Conservation (phyloP, 1,284 basidiomycete species). For the Trichosporon asahii region DNA sequence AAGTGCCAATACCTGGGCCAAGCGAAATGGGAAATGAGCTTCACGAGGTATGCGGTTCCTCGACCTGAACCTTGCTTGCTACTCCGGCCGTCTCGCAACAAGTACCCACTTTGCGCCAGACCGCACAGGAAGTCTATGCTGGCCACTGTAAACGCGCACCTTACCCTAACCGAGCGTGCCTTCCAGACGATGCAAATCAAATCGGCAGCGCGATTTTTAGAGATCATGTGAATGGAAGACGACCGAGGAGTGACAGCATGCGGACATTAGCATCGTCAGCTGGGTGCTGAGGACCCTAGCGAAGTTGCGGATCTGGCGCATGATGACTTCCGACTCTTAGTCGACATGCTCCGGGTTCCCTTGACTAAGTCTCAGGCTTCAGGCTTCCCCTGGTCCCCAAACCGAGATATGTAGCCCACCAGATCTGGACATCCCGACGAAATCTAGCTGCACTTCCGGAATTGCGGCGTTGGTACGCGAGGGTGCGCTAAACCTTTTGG, state of each 20-base stretch:
- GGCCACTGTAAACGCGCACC: background rate
- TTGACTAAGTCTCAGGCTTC: too few species aligned
- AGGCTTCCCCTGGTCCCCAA: background rate
- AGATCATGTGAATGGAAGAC: background rate
- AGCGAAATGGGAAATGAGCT: background rate
- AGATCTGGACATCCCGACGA: background rate
- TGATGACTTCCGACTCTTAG: background rate
- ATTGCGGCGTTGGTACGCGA: background rate
- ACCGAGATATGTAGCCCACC: background rate
- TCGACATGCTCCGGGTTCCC: background rate
- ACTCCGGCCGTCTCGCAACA: background rate
- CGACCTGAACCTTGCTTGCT: background rate
- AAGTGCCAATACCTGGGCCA: background rate
- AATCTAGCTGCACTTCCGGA: background rate
- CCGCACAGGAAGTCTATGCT: too few species aligned
- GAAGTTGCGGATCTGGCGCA: background rate
- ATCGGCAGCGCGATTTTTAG: background rate
- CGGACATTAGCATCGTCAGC: background rate
- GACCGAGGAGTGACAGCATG: background rate
- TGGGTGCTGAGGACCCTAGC: background rate
- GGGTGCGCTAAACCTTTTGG: background rate
- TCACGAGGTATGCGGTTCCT: slow-evolving; percentile 5
- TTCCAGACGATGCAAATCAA: background rate
- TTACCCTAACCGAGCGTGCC: background rate
- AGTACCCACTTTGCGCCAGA: too few species aligned